phyloP scores from a whole-genome alignment of 73 alveolate genomes.

The Halteria grandinella region DNA sequence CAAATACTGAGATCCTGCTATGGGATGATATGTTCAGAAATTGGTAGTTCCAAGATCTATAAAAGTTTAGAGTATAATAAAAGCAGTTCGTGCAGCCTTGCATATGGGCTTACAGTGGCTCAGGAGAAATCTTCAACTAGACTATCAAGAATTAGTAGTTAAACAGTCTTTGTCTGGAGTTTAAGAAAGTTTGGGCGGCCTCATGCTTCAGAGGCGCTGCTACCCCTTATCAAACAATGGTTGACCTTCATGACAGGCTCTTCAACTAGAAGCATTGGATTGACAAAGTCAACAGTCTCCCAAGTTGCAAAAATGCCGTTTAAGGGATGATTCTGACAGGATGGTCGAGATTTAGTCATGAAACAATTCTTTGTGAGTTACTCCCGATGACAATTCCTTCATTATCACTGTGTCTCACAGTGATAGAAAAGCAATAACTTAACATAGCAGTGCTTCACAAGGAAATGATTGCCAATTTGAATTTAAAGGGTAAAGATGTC shows the following conservation, averaged over 20 bases:
- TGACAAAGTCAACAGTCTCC: slow-evolving; percentile 8
- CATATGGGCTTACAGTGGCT: slow-evolving; percentile 32
- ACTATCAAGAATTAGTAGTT: slow-evolving; percentile 13
- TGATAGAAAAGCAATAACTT: slow-evolving; percentile 13
- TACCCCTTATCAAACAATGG: slow-evolving; percentile 8
- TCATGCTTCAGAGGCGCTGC: slow-evolving; percentile 27
- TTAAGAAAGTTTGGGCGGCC: slow-evolving; percentile 46
- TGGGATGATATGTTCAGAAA: slow-evolving; percentile 52
- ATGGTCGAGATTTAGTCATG: slow-evolving; percentile 43
- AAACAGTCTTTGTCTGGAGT: background rate
- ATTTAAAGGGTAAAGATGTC: slow-evolving; percentile 18
- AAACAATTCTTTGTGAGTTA: slow-evolving; percentile 31
- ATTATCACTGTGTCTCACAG: slow-evolving; percentile 11
- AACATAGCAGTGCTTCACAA: background rate
- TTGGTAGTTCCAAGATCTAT: background rate
- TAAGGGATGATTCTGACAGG: slow-evolving; percentile 44
- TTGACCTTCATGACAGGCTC: slow-evolving; percentile 21
- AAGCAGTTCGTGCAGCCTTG: slow-evolving; percentile 18
- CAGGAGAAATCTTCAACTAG: background rate
- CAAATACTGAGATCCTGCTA: background rate
- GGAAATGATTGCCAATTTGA: slow-evolving; percentile 13
- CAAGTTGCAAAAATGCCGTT: slow-evolving; percentile 24
- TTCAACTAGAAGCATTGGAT: slow-evolving; percentile 31
- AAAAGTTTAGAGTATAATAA: background rate
- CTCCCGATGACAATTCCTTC: slow-evolving; percentile 40